Conservation (phyloP, 805 yeast genomes). For the Wickerhamomyces canadensis region DNA sequence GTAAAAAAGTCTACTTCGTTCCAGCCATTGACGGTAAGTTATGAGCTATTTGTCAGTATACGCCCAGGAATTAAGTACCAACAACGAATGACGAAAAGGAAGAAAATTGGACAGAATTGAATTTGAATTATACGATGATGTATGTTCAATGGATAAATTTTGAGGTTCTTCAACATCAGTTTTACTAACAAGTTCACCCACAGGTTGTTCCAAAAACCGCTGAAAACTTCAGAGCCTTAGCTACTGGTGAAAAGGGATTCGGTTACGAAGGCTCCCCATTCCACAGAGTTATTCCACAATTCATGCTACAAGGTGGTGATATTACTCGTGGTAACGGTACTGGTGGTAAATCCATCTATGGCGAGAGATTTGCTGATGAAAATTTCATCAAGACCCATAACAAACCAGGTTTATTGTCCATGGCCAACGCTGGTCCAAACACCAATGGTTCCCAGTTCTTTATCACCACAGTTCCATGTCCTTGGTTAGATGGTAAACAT, state of each 20-base stretch:
- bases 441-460: slow-evolving; percentile 91
- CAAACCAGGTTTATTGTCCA: slow-evolving; percentile 76
- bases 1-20: slow-evolving; percentile 51
- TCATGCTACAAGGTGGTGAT: slow-evolving; percentile 97
- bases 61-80: background rate
- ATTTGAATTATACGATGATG: slow-evolving; percentile 27
- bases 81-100: slow-evolving; percentile 5
- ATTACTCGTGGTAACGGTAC: slow-evolving; percentile 82
- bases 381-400: slow-evolving; percentile 71
- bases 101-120: slow-evolving; percentile 37
- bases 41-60: too few species aligned
- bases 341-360: slow-evolving; percentile 89
- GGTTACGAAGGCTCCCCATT: slow-evolving; percentile 82
- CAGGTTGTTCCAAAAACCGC: slow-evolving; percentile 65
- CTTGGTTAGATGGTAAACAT: slow-evolving; percentile 77
- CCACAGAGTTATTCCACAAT: slow-evolving; percentile 93
- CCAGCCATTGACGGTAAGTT: slow-evolving; percentile 46
- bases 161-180: too few species aligned
- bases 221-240: slow-evolving; percentile 74
- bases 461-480: slow-evolving; percentile 73
- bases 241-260: slow-evolving; percentile 72
- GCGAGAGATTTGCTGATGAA: slow-evolving; percentile 52
- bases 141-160: too few species aligned
- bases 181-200: background rate
- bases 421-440: slow-evolving; percentile 94